phyloP scores from a whole-genome alignment of 495 filamentous ascomycete species.

The Parathielavia hyrcaniae region DNA sequence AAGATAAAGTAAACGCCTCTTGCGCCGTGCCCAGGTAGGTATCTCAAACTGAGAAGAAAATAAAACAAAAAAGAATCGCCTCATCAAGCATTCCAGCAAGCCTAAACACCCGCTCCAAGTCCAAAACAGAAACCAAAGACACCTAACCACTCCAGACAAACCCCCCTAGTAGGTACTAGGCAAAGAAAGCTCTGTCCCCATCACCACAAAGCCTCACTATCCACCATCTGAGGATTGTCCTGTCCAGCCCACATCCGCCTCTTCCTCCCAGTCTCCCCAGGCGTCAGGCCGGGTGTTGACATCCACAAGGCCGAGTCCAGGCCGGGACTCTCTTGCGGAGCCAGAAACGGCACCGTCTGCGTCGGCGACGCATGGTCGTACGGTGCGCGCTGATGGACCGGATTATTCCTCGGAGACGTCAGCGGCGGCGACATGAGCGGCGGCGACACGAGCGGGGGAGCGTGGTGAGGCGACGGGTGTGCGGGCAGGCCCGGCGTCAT shows the following conservation, averaged over 20 bases:
- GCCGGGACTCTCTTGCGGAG: conserved; percentile 13
- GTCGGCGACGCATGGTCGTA: conserved; percentile 9
- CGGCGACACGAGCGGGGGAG: background rate
- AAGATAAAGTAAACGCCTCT: background rate
- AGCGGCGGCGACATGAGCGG: conserved; percentile 21
- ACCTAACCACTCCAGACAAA: background rate
- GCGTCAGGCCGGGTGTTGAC: background rate
- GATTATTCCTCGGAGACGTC: conserved; percentile 18
- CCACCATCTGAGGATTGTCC: conserved; percentile 15
- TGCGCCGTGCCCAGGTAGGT: background rate
- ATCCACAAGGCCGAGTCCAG: conserved; percentile 2
- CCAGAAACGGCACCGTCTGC: conserved; percentile 13
- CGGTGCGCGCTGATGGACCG: conserved; percentile 17
- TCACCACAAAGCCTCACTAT: conserved; percentile 22
- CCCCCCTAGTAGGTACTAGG: too few relatives aligned
- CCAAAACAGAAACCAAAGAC: too few relatives aligned
- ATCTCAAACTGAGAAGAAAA: background rate
- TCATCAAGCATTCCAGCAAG: too few relatives aligned
- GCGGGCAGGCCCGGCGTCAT: conserved; percentile 10
- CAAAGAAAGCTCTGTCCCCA: too few relatives aligned
- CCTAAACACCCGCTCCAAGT: too few relatives aligned
- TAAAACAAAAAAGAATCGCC: background rate
- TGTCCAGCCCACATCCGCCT: background rate
- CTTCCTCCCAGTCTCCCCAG: conserved; percentile 7
- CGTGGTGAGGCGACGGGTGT: conserved; percentile 5